Conservation (phyloP, 257 asterid species). For the Plantago ovata region DNA sequence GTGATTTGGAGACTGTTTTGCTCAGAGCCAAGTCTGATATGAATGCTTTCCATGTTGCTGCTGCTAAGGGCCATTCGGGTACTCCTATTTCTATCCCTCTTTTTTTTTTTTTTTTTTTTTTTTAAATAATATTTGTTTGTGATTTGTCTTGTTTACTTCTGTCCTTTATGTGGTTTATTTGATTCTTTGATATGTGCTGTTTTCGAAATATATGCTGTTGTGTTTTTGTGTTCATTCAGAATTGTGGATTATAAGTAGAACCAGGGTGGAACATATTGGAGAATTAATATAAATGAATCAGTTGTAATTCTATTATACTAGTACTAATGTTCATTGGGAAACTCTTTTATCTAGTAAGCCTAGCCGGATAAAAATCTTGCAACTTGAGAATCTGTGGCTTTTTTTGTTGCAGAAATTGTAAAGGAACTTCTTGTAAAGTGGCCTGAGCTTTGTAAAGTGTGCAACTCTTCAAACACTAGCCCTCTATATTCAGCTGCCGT, state of each 20-base stretch:
- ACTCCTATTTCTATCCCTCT: not conserved
- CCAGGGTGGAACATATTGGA: too few relatives aligned
- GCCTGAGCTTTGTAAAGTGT: conserved; percentile 93
- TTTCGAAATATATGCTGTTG: too few relatives aligned
- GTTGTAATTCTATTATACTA: too few relatives aligned
- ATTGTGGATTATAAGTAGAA: too few relatives aligned
- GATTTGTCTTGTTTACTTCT: not conserved
- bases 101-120: not conserved
- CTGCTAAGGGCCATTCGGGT: conserved; percentile 82
- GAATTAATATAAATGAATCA: too few relatives aligned
- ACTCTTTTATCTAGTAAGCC: not conserved
- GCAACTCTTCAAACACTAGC: conserved; percentile 89
- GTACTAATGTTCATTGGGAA: not conserved
- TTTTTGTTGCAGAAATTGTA: conserved; percentile 56
- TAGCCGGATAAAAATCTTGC: not conserved
- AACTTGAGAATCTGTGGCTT: conserved; percentile 1
- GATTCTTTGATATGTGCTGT: too few relatives aligned
- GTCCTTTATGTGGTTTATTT: too few relatives aligned
- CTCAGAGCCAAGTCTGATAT: conserved; percentile 77
- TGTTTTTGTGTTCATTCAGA: too few relatives aligned
- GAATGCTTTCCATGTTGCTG: conserved; percentile 79
- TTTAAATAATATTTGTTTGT: not conserved
- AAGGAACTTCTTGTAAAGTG: conserved; percentile 55
- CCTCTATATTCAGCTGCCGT: conserved; percentile 91
- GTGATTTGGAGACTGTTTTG: conserved; percentile 55